A percentile compares a stretch with the other conserved stretches of the same genome.
phyloP scores from a whole-genome alignment of 495 filamentous ascomycete species.

The Darksidea phi region DNA sequence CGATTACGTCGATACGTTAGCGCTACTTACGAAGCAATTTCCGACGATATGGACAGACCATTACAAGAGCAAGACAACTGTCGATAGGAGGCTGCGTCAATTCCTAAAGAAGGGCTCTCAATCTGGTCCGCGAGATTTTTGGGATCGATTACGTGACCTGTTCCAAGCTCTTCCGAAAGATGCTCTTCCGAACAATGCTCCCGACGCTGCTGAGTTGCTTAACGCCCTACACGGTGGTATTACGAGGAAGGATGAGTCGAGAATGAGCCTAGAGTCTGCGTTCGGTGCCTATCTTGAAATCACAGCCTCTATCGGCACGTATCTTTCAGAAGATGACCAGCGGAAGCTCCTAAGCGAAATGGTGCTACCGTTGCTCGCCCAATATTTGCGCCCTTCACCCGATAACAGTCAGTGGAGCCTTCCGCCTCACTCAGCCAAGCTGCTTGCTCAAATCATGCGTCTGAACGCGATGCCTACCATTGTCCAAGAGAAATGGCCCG shows the following conservation, averaged over 20 bases:
- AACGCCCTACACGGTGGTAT: slow-evolving; percentile 68
- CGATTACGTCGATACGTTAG: slow-evolving; percentile 64
- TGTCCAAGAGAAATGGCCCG: slow-evolving; percentile 54
- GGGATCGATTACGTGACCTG: slow-evolving; percentile 63
- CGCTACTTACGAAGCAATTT: slow-evolving; percentile 57
- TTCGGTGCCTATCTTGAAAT: slow-evolving; percentile 72
- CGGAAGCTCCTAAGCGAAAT: slow-evolving; percentile 49
- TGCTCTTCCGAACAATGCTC: slow-evolving; percentile 51
- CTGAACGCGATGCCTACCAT: slow-evolving; percentile 40
- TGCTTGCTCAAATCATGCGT: slow-evolving; percentile 48
- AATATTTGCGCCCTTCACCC: slow-evolving; percentile 55
- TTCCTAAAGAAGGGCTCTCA: slow-evolving; percentile 87
- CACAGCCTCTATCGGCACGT: slow-evolving; percentile 50
- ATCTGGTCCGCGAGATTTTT: slow-evolving; percentile 64
- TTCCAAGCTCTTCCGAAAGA: slow-evolving; percentile 58
- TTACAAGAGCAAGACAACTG: slow-evolving; percentile 64
- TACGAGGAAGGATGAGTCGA: slow-evolving; percentile 68
- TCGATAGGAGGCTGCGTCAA: slow-evolving; percentile 60
- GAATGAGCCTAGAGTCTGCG: slow-evolving; percentile 61
- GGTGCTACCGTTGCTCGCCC: slow-evolving; percentile 57
- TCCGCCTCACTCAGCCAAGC: slow-evolving; percentile 43
- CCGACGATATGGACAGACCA: slow-evolving; percentile 74
- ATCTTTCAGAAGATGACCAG: slow-evolving; percentile 50
- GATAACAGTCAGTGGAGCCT: slow-evolving; percentile 54
- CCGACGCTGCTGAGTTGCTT: slow-evolving; percentile 56